Evolutionary conservation across 352 stramenopile species (phyloP), one percentile per base, ranked within the genome.

Genomic region (Phytopythium kandeliae): DNA sequence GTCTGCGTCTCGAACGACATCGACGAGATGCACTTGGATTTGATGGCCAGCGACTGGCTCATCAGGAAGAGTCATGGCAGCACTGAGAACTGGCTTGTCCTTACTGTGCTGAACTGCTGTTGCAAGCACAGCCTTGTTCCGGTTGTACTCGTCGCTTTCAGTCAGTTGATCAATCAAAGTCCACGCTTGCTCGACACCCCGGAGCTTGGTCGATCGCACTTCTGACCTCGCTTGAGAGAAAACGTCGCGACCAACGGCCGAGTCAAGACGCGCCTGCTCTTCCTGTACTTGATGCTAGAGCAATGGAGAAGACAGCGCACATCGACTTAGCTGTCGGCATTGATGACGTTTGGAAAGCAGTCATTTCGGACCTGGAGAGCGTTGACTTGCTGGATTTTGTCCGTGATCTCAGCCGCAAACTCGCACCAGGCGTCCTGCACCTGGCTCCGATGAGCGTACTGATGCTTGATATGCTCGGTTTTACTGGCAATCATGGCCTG

Each of bases 401-500:
- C 42, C 3, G 69, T 68, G 7, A 85, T 28, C 1, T 47, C 57
- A 5, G 51, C 48, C 6, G 73, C 69, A 11, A 65, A 74, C 5
- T 49, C 19, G 16, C 68, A 46, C 73, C 73, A 85, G 28, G 65
- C 55, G 36, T 79, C 68, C 50, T 85, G 73, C 8, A 78, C 52
- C 34, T 51, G 52, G 16, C 65, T 67, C 33, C 65, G 60, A 21
- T 61, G 49, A 28, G 71, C 42, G 33, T 64, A 78, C 36, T 72
- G 51, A 17, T 69, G 50, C 42, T 81, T 71, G 22, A 85, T 53
- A 21, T 44, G 44, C 16, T 75, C 48, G 8, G 62, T 74, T 42
- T 78, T 78, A 37, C 68, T 66, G 1, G 69, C 73, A 26, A 85
- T 77, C 11, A 63, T 58, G 0, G 67, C 59, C 71, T 78, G 12